phyloP scores from a whole-genome alignment of 1,284 basidiomycete genomes.

The Fomes fomentarius region DNA sequence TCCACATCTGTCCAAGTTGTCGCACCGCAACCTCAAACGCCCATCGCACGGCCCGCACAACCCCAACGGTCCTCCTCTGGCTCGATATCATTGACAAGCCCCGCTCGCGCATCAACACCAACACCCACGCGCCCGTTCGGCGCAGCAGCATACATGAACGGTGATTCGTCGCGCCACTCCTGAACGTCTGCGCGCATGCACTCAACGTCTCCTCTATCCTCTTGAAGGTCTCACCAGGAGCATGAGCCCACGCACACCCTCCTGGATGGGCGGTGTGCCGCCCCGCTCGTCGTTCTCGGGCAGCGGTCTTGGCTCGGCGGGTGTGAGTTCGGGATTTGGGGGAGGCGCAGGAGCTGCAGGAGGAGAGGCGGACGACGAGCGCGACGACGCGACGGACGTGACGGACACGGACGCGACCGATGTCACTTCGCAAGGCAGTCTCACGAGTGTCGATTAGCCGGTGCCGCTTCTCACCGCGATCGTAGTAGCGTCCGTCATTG shows the following conservation, averaged over 20 bases:
- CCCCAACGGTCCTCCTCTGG: slow-evolving; percentile 18
- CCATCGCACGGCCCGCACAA: slow-evolving; percentile 22
- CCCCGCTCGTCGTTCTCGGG: slow-evolving; percentile 1
- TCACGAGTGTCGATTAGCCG: slow-evolving; percentile 61
- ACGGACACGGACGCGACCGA: slow-evolving; percentile 38
- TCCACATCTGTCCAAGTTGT: slow-evolving; percentile 7
- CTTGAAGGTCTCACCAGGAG: slow-evolving; percentile 27
- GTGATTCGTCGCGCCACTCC: slow-evolving; percentile 33
- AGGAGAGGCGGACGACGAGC: slow-evolving; percentile 32
- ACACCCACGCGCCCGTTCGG: slow-evolving; percentile 33
- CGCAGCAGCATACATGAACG: slow-evolving; percentile 34
- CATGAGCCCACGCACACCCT: slow-evolving; percentile 34
- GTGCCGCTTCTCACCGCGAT: background rate
- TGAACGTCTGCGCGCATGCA: slow-evolving; percentile 24
- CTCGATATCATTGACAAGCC: slow-evolving; percentile 11
- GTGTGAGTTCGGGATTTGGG: slow-evolving; percentile 8
- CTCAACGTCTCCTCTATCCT: slow-evolving; percentile 20
- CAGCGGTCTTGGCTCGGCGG: background rate
- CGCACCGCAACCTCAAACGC: slow-evolving; percentile 18
- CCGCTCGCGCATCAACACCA: slow-evolving; percentile 29
- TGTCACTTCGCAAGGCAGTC: slow-evolving; percentile 50
- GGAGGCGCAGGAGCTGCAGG: slow-evolving; percentile 29
- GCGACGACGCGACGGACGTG: slow-evolving; percentile 36
- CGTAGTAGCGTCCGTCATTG: background rate
- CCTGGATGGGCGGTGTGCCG: slow-evolving; percentile 28